Conservation (phyloP, 352 stramenopile species). For the Phytopythium chamaehyphon region DNA sequence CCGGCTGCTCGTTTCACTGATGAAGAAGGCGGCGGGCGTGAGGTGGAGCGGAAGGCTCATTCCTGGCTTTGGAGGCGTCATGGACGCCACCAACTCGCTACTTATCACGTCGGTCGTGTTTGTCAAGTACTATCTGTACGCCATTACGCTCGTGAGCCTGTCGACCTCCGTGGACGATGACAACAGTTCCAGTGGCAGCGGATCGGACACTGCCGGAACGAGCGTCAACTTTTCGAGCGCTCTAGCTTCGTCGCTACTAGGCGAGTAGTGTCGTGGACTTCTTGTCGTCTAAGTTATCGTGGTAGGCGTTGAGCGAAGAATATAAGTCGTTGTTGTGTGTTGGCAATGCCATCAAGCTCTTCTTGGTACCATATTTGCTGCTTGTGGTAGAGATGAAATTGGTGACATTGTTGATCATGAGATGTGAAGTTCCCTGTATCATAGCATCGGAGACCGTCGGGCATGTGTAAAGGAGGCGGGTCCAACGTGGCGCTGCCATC, state of each 20-base stretch:
- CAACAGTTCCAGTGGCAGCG: not conserved
- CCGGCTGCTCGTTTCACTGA: slow-evolving; percentile 94
- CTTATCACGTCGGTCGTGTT: slow-evolving; percentile 88
- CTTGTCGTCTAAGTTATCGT: slow-evolving; percentile 2
- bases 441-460: too few species aligned
- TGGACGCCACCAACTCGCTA: slow-evolving; percentile 95
- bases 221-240: slow-evolving; percentile 7
- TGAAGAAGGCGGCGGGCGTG: slow-evolving; percentile 93
- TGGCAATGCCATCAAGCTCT: too few species aligned
- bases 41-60: slow-evolving; percentile 96
- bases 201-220: not conserved
- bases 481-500: too few species aligned
- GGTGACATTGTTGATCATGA: too few species aligned
- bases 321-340: too few species aligned
- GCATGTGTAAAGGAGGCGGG: too few species aligned
- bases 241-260: not conserved
- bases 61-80: slow-evolving; percentile 93
- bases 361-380: too few species aligned
- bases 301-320: too few species aligned
- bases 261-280: not conserved
- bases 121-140: slow-evolving; percentile 41
- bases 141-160: slow-evolving; percentile 1
- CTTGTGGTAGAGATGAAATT: too few species aligned
- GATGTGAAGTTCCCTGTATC: too few species aligned
- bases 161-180: not conserved